Base-by-base conservation (phyloP, 129 eudicot species). In the Tagetes erecta region DNA sequence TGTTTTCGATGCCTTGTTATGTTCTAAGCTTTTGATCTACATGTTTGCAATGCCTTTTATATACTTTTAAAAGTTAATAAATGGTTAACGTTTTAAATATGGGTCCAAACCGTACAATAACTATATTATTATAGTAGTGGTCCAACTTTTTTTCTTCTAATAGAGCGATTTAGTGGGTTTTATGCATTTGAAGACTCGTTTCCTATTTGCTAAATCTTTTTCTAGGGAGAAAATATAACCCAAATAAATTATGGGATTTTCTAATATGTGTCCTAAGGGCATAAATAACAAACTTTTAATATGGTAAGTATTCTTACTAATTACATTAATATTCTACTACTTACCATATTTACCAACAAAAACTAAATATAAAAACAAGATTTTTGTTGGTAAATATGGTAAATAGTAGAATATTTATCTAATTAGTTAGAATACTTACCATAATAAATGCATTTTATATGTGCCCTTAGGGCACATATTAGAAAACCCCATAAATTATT, bases 1-100 rank as follows among this genome's bases (percentile, higher is more conserved):
- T 55, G 36, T 55, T 55, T 55, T 55, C 11, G 62, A 20, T 55
- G 64, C 64, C 39, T 58, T 58, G 10, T 58, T 31, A 58, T 58
- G 33, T 58, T 38, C 64, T 58, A 31, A 58, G 64, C 64, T 58
- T 33, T 58, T 5, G 8, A 58, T 31, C 10, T 31, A 39, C 8
- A 31, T 58, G 39, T 58, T 58, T 8, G 13, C 64, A 58, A 58
- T 31, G 33, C 40, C 8, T 58, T 34, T 58, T 10, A 34, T 33
- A 58, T 0, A 9, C 6, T 56, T 56, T 30, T 2, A 30, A 56
- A 56, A 33, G 3, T 3, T 7, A 31, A 0, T 58, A 8, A 58
- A 1, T 30, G 38, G 36, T 27, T 57, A 57, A 53, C 2, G 2
- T 31, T 35, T 10, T 58, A 58, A 58, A 58, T 10, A 58, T 58